Conservation (phyloP, 148 eudicot species). For the Salicornia ramosissima region DNA sequence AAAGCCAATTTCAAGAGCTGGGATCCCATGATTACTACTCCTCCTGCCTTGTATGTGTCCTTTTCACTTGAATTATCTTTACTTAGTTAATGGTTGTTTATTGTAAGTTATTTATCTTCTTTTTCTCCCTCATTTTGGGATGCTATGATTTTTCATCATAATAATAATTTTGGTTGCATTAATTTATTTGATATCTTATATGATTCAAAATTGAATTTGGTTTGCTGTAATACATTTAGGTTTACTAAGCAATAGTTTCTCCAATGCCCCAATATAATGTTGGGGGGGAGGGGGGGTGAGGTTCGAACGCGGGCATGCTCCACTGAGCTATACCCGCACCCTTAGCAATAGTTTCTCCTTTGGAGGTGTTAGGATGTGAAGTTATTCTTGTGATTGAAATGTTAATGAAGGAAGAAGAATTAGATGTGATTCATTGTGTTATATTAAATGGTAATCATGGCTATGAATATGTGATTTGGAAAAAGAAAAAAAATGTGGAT, state of each 20-base stretch:
- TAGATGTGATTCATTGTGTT: background rate
- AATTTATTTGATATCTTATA: no score
- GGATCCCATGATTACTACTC: constrained; percentile 99
- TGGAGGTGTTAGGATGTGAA: no score
- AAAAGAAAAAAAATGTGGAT: background rate
- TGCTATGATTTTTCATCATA: background rate
- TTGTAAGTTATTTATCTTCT: background rate
- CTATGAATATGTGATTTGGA: background rate
- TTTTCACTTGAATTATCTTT: background rate
- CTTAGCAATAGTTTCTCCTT: no score
- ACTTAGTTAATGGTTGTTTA: background rate
- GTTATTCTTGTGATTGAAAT: no score
- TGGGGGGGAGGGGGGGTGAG: no score
- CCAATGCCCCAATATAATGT: no score
- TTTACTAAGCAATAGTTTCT: no score
- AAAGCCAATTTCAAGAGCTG: constrained; percentile 69
- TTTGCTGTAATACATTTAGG: background rate
- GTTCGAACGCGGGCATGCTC: no score
- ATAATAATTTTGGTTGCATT: no score
- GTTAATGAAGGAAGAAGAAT: background rate
- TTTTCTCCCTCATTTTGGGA: background rate
- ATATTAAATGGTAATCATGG: background rate
- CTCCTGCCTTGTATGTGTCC: constrained; percentile 75
- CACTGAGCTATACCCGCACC: no score
- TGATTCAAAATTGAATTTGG: background rate